Conservation (phyloP, 441 rosid genomes). For the Populus hybrid region DNA sequence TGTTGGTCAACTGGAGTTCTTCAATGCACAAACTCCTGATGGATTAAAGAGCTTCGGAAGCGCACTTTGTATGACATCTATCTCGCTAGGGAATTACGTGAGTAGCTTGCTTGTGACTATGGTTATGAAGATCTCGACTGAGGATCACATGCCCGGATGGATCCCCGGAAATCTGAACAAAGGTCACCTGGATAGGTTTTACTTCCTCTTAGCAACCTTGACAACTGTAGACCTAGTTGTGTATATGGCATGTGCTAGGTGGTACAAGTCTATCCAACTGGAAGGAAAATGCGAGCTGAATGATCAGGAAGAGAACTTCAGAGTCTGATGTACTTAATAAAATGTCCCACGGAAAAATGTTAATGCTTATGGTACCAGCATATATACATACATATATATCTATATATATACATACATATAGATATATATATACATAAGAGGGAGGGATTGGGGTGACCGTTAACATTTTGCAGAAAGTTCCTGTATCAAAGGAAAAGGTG, state of each 20-base stretch:
- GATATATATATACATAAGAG: conserved; percentile 6
- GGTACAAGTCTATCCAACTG: conserved; percentile 78
- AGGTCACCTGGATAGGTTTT: conserved; percentile 95
- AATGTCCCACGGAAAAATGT: not conserved
- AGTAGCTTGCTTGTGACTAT: conserved; percentile 86
- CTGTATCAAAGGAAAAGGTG: not conserved
- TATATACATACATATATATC: conserved; percentile 1
- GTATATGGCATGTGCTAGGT: conserved; percentile 72
- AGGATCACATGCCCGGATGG: conserved; percentile 92
- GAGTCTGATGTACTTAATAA: conserved; percentile 25
- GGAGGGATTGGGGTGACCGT: conserved; percentile 21
- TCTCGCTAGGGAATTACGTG: conserved; percentile 92
- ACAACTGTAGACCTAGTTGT: conserved; percentile 61
- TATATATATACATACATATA: no score
- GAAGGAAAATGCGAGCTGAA: conserved; percentile 46
- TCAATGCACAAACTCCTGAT: conserved; percentile 91
- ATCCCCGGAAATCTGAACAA: conserved; percentile 90
- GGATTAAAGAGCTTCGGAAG: conserved; percentile 98
- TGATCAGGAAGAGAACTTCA: conserved; percentile 21
- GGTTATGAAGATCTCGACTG: conserved; percentile 89
- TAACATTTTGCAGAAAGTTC: conserved; percentile 7
- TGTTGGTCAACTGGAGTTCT: conserved; percentile 95
- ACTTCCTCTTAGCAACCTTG: conserved; percentile 80
- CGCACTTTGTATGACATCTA: conserved; percentile 97
- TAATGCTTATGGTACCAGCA: conserved; percentile 3